phyloP scores from a whole-genome alignment of 208 protist species.

The Crithidia sp. region DNA sequence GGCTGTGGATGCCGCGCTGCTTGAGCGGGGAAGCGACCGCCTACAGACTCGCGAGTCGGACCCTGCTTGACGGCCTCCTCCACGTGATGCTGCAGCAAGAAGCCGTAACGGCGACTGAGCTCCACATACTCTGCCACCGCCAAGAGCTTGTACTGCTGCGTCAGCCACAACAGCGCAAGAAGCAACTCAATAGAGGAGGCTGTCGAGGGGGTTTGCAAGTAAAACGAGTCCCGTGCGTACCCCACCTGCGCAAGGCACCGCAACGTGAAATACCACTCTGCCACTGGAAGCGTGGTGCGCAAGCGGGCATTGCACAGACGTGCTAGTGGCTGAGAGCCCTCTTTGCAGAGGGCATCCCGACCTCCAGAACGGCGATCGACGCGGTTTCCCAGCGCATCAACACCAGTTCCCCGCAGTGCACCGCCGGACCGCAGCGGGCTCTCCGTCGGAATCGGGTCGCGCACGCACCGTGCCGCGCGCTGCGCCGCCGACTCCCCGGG shows the following conservation, averaged over 20 bases:
- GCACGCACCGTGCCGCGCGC: slow-evolving; percentile 19
- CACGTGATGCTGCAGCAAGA: slow-evolving; percentile 51
- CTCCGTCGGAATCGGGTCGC: slow-evolving; percentile 15
- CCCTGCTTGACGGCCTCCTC: slow-evolving; percentile 6
- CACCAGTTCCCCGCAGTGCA: not conserved
- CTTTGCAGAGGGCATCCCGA: not conserved
- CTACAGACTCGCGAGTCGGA: not conserved
- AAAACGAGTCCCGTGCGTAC: slow-evolving; percentile 70
- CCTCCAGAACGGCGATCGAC: not conserved
- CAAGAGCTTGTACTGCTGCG: slow-evolving; percentile 66
- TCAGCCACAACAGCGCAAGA: slow-evolving; percentile 81
- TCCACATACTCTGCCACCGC: slow-evolving; percentile 73
- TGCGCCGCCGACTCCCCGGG: slow-evolving; percentile 20
- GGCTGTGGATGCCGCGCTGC: slow-evolving; percentile 1
- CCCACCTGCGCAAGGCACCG: slow-evolving; percentile 61
- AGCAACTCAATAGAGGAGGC: slow-evolving; percentile 66
- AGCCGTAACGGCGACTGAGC: slow-evolving; percentile 51
- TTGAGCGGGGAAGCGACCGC: no score
- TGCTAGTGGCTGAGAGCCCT: not conserved
- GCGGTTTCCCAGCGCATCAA: not conserved
- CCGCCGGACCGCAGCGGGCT: slow-evolving; percentile 13
- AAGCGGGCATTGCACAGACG: slow-evolving; percentile 18
- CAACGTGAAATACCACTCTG: slow-evolving; percentile 59
- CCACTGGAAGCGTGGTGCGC: slow-evolving; percentile 32
- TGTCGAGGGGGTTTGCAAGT: slow-evolving; percentile 57